Percentiles rank a stretch among this genome's conserved stretches.
Conservation (phyloP, 768 basidiomycete genomes). For the Suillus plorans region DNA sequence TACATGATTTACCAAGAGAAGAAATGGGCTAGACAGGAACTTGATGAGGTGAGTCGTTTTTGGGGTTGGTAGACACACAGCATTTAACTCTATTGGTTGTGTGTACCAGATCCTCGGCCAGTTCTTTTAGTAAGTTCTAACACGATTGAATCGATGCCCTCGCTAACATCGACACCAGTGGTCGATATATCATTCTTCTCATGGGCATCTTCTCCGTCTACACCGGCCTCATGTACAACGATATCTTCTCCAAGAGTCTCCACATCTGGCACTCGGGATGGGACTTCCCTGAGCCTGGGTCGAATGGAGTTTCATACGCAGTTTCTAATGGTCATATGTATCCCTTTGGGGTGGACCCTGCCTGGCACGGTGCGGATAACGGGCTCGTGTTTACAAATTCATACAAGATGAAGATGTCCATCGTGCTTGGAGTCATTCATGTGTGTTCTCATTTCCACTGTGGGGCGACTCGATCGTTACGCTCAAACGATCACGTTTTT, state of each 20-base stretch:
- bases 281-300: slow-evolving; percentile 64
- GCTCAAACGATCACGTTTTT: slow-evolving; percentile 16
- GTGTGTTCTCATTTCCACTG: slow-evolving; percentile 47
- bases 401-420: slow-evolving; percentile 99
- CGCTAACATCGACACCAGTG: slow-evolving; percentile 48
- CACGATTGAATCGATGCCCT: slow-evolving; percentile 10
- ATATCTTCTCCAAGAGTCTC: slow-evolving; percentile 93
- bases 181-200: slow-evolving; percentile 96
- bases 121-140: slow-evolving; percentile 83
- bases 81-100: slow-evolving; percentile 1
- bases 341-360: slow-evolving; percentile 92
- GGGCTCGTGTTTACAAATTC: slow-evolving; percentile 93
- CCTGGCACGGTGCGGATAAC: slow-evolving; percentile 94
- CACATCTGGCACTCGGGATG: slow-evolving; percentile 88
- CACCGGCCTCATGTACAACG: slow-evolving; percentile 98
- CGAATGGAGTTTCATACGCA: slow-evolving; percentile 45
- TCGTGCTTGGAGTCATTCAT: slow-evolving; percentile 94
- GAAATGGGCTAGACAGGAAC: slow-evolving; percentile 66
- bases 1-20: slow-evolving; percentile 89
- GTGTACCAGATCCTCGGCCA: slow-evolving; percentile 67
- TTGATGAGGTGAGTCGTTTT: slow-evolving; percentile 62
- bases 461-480: not conserved
- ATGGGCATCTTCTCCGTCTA: slow-evolving; percentile 99
- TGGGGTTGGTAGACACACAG: slow-evolving; percentile 1
- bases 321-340: slow-evolving; percentile 70